Base-by-base conservation (phyloP, 129 eudicot species). In the Pittosporum tobira region DNA sequence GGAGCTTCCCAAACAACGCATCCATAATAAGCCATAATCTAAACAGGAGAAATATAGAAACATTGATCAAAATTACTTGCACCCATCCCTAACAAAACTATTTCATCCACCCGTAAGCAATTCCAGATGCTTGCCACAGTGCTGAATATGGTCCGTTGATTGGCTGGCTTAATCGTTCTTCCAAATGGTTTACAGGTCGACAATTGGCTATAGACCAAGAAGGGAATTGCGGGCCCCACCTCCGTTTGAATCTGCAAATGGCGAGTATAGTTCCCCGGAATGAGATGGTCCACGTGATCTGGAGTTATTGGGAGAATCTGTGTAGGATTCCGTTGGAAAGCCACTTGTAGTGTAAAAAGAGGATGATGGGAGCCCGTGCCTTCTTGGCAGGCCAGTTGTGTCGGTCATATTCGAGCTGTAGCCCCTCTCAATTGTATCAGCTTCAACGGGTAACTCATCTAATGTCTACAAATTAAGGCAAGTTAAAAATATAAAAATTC, bases 361-460 rank as follows among this genome's bases (percentile, higher is more conserved):
- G 25, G 91, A 70, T n/a, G 79, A 56, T 11, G 83, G 79, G 28
- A 89, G 77, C 72, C 94, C 91, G 8, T 70, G 94, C 51, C 74
- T 83, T 82, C 81, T 91, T 37, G 96, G 97, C 36, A 90, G 85
- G 40, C 98, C 96, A 0, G 94, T 91, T 26, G 85, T 42, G 53
- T 91, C 96, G 7, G 62, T n/a, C n/a, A n/a, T 78, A 55, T 73
- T 71, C 70, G 76, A 55, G 63, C 83, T 81, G 77, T 91, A 87
- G 53, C 96, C 99, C 72, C 82, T 81, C 76, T 87, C 96, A 13
- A 87, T 77, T 0, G 85, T 73, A 48, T 91, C 99, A 40, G 96
- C 91, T 64, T 91, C 99, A 21, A 83, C 84, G 2, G 99, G 99
- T 44, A 91, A 72, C 61, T 91, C 99, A 76, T 91, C 96, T 79